phyloP scores from a whole-genome alignment of 306 rosid species.

The Coriaria nepalensis region DNA sequence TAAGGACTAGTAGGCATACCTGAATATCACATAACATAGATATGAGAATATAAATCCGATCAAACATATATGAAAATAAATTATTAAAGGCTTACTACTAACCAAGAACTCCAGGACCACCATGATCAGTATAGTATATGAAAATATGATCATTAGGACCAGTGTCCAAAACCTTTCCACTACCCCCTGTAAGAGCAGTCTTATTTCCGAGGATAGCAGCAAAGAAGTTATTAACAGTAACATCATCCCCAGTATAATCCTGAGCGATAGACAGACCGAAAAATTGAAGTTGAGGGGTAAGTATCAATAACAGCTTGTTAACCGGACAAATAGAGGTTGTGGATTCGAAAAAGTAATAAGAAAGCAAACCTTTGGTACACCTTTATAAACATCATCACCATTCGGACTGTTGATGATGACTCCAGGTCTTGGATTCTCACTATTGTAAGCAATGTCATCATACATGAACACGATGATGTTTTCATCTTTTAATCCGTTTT shows the following conservation, averaged over 20 bases:
- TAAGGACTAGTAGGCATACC: constrained; percentile 77
- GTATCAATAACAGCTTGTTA: background rate
- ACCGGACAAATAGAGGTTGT: background rate
- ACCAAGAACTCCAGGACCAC: constrained; percentile 96
- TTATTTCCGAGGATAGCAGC: constrained; percentile 82
- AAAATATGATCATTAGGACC: constrained; percentile 94
- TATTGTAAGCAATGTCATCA: constrained; percentile 68
- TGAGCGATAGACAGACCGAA: constrained; percentile 15
- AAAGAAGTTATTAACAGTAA: constrained; percentile 50
- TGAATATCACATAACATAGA: constrained; percentile 13
- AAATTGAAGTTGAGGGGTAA: constrained; percentile 4
- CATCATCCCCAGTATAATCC: constrained; percentile 83
- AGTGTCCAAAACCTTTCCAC: constrained; percentile 87
- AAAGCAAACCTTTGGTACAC: constrained; percentile 77
- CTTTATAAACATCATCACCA: constrained; percentile 75
- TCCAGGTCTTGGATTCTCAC: constrained; percentile 84
- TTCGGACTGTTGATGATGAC: constrained; percentile 78
- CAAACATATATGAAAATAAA: background rate
- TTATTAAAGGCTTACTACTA: constrained; percentile 23
- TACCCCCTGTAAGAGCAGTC: constrained; percentile 72
- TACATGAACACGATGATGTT: constrained; percentile 96
- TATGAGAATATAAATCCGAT: background rate
- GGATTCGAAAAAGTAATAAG: background rate
- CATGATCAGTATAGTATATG: constrained; percentile 73
- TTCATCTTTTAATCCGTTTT: constrained; percentile 83